Evolutionary conservation across 345 rosid species (phyloP), one percentile per base, ranked within the genome.

Genomic region (Citrus australasica): DNA sequence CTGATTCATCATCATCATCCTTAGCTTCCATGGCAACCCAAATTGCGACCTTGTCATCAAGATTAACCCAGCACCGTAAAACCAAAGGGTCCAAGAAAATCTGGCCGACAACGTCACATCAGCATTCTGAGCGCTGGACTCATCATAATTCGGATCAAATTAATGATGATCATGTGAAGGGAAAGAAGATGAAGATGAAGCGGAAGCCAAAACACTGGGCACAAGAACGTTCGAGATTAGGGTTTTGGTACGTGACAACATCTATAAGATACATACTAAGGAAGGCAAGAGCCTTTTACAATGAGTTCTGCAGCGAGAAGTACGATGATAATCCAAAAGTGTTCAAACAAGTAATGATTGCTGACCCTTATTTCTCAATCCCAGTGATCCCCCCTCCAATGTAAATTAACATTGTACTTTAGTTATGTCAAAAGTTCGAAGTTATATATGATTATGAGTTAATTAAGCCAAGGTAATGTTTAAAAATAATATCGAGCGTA

Each of bases 221-320:
- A 11, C 53, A 4, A 35, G 67, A 55, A 0, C 27, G 22, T 71
- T 27, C 65, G 0, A 9, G 51, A 56, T 22, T 72, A 46, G 80
- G 83, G 79, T 78, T 85, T 60, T 74, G 87, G 85, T 81, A 71
- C 56, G 58, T 83, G 81, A 78, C 63, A 76, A 75, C 84, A 60
- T 81, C 88, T 63, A 81, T 85, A 78, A 83, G 85, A 80, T 79
- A 60, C 80, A 77, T 85, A 60, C 61, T 84, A 42, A 80, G 84
- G 82, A 85, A 79, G 83, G 88, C 88, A 22, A 85, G 83, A 81
- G 83, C 88, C 28, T 87, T 87, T 71, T 85, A 77, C 87, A 85
- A 85, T 48, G 88, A 82, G 79, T 79, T 79, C 53, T 85, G 80
- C 67, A 73, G 84, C 35, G 90, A 84, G 48, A 78, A 76, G 67